Evolutionary conservation across 1,139 yeast species (phyloP).

Genomic region (Pichia sp.): DNA sequence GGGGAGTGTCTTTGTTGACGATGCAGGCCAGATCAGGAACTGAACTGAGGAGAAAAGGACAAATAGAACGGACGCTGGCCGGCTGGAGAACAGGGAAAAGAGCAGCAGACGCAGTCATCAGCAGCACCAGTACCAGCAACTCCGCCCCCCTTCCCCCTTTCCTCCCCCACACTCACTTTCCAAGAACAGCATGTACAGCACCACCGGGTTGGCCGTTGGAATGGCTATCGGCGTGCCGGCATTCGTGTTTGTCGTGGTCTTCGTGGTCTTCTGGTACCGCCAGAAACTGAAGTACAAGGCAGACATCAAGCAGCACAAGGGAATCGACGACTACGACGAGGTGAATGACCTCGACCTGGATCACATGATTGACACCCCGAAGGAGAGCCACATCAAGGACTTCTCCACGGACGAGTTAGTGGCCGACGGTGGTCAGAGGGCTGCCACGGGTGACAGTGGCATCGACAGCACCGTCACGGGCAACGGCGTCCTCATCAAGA

Average conservation of each 20-base stretch:
- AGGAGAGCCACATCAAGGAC: slow-evolving; percentile 5
- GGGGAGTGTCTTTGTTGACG: too few relatives aligned
- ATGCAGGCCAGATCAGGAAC: too few relatives aligned
- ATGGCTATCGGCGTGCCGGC: slow-evolving; percentile 47
- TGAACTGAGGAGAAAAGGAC: too few relatives aligned
- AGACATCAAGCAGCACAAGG: slow-evolving; percentile 34
- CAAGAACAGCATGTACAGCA: slow-evolving; percentile 19
- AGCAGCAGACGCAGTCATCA: too few relatives aligned
- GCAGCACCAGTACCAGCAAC: too few relatives aligned
- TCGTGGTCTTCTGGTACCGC: slow-evolving; percentile 33
- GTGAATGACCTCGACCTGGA: slow-evolving; percentile 28
- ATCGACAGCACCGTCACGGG: not conserved
- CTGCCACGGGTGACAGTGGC: too few relatives aligned
- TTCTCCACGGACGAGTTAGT: slow-evolving; percentile 4
- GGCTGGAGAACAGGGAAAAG: too few relatives aligned
- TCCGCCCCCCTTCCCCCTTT: too few relatives aligned
- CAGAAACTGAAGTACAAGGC: slow-evolving; percentile 34
- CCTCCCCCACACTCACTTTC: too few relatives aligned
- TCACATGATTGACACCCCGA: slow-evolving; percentile 19
- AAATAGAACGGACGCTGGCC: too few relatives aligned
- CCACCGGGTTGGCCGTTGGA: slow-evolving; percentile 42
- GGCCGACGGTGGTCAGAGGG: not conserved
- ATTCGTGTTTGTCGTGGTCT: slow-evolving; percentile 33
- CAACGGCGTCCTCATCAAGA: slow-evolving; percentile 13
- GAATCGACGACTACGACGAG: slow-evolving; percentile 17